A percentile compares a stretch with the other conserved stretches of the same genome.
Conservation (phyloP, 345 rosid species). For the Clarkia xantiana region DNA sequence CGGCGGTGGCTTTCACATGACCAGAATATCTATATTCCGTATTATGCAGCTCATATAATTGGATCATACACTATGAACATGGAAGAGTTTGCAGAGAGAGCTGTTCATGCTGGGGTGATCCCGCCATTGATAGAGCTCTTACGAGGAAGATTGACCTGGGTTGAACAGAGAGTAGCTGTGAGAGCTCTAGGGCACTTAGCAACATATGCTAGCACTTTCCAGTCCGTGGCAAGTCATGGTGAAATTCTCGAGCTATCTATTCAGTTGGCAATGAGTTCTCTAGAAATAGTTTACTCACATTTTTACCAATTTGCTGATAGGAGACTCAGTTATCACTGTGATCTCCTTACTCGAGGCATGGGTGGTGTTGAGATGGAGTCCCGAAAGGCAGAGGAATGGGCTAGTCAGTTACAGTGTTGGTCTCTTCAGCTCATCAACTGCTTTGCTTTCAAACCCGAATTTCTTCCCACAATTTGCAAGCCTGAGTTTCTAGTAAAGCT, state of each 20-base stretch:
- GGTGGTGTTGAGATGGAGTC: conserved; percentile 99
- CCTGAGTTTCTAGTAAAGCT: conserved; percentile 81
- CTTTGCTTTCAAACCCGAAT: conserved; percentile 95
- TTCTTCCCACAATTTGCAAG: conserved; percentile 80
- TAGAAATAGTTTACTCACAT: conserved; percentile 92
- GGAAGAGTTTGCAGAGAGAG: conserved; percentile 88
- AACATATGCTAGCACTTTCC: conserved; percentile 73
- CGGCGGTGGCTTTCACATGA: conserved; percentile 94
- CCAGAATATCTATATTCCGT: conserved; percentile 93
- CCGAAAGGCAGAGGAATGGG: conserved; percentile 98
- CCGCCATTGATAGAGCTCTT: conserved; percentile 85
- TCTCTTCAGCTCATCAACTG: conserved; percentile 99
- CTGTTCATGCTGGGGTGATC: conserved; percentile 76
- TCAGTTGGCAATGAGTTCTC: conserved; percentile 80
- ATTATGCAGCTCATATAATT: conserved; percentile 93
- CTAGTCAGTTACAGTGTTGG: conserved; percentile 97
- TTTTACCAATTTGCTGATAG: conserved; percentile 79
- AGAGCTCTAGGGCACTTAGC: conserved; percentile 96
- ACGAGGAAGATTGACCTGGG: conserved; percentile 96
- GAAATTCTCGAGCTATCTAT: conserved; percentile 90
- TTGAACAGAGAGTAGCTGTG: conserved; percentile 94
- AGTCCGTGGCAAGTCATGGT: conserved; percentile 58
- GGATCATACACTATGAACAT: conserved; percentile 99
- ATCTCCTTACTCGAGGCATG: conserved; percentile 97
- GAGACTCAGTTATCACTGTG: conserved; percentile 84